A percentile compares a stretch with the other conserved stretches of the same genome.
Evolutionary conservation across 2,329 filamentous ascomycete species (phyloP).

Genomic region (Mycosphaerella sp.): DNA sequence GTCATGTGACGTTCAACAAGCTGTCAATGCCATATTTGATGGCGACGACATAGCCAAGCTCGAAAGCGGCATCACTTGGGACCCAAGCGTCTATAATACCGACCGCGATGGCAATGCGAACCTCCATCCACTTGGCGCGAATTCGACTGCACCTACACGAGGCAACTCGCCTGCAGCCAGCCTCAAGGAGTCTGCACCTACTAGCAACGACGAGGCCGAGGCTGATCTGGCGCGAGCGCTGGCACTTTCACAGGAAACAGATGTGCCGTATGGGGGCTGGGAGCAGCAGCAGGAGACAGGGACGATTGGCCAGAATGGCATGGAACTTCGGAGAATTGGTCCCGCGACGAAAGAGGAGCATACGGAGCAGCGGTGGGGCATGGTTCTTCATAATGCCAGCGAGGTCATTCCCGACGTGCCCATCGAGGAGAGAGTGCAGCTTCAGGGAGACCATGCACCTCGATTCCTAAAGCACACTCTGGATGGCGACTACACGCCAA

Average conservation of each 20-base stretch:
- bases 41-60: constrained; percentile 28
- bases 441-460: constrained; percentile 45
- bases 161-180: constrained; percentile 25
- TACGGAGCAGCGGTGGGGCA: constrained; percentile 49
- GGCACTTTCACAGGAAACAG: constrained; percentile 20
- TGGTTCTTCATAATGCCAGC: constrained; percentile 41
- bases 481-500: constrained; percentile 49
- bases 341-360: constrained; percentile 51
- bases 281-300: constrained; percentile 48
- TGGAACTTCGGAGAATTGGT: constrained; percentile 42
- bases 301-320: constrained; percentile 38
- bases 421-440: constrained; percentile 32
- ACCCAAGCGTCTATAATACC: constrained; percentile 24
- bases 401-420: constrained; percentile 51
- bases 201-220: constrained; percentile 29
- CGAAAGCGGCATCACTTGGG: constrained; percentile 26
- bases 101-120: constrained; percentile 30
- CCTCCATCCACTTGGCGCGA: constrained; percentile 26
- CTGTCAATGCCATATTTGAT: constrained; percentile 30
- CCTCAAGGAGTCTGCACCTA: constrained; percentile 22
- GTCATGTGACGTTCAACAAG: constrained; percentile 27
- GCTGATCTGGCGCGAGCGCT: constrained; percentile 26
- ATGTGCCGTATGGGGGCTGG: constrained; percentile 3
- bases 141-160: constrained; percentile 30
- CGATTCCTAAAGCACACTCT: constrained; percentile 53